Percentiles rank a stretch among this genome's conserved stretches.
Conservation (phyloP, 345 rosid species). For the Rhodamnia argentea region DNA sequence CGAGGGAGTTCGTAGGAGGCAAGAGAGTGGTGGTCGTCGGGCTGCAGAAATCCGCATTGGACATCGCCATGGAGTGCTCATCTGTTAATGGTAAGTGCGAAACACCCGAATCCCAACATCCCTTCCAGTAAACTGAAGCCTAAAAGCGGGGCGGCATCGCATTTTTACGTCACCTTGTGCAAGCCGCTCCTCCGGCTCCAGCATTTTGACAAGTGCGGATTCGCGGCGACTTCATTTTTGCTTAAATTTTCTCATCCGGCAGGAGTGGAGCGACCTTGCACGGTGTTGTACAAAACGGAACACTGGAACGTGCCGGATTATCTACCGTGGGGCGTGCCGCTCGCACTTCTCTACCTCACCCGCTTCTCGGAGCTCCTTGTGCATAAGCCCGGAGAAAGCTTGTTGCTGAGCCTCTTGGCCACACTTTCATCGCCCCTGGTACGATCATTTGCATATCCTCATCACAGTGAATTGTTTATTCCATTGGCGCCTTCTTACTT, state of each 20-base stretch:
- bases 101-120: background rate
- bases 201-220: background rate
- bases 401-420: slow-evolving; percentile 18
- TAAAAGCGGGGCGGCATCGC: accelerated
- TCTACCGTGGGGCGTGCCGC: slow-evolving; percentile 36
- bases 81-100: slow-evolving; percentile 11
- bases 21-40: slow-evolving; percentile 24
- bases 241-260: background rate
- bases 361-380: slow-evolving; percentile 36
- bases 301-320: slow-evolving; percentile 34
- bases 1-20: slow-evolving; percentile 5
- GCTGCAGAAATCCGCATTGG: slow-evolving; percentile 28
- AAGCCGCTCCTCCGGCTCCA: background rate
- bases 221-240: background rate
- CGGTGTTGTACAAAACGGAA: slow-evolving; percentile 19
- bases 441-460: background rate
- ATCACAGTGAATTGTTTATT: background rate
- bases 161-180: background rate
- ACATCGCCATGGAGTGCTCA: slow-evolving; percentile 30
- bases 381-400: slow-evolving; percentile 44
- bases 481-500: background rate
- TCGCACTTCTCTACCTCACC: slow-evolving; percentile 17
- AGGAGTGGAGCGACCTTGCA: slow-evolving; percentile 27
- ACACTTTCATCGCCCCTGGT: slow-evolving; percentile 31
- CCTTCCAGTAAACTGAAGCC: background rate